phyloP scores from a whole-genome alignment of 139 green algal species.

The Chlorokybus atmophyticus region DNA sequence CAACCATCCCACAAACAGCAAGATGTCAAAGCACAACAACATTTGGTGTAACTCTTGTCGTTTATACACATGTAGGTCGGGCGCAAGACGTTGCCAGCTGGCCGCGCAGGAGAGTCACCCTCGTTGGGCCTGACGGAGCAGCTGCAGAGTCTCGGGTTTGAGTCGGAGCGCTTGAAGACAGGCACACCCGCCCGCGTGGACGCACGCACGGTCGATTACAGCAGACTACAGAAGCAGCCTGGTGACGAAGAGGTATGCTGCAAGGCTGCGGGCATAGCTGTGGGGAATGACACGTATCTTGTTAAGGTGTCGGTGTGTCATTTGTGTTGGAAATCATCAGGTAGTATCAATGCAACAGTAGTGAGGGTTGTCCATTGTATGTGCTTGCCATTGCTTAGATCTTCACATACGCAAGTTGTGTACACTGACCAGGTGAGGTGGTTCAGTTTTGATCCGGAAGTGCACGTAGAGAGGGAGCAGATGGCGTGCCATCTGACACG shows the following conservation, averaged over 20 bases:
- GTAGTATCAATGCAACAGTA: no score
- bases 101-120: conserved; percentile 75
- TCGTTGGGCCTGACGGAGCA: conserved; percentile 77
- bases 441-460: conserved; percentile 81
- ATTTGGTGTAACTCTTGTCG: no score
- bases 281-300: no score
- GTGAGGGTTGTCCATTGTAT: no score
- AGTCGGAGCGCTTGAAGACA: conserved; percentile 88
- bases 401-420: neutral
- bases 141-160: conserved; percentile 69
- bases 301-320: neutral
- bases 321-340: no score
- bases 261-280: no score
- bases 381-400: no score
- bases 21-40: no score
- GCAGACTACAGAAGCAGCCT: conserved; percentile 56
- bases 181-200: conserved; percentile 90
- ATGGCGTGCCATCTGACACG: conserved; percentile 83
- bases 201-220: conserved; percentile 66
- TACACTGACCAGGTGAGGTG: conserved; percentile 55
- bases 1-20: no score
- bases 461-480: conserved; percentile 57
- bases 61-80: no score
- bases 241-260: conserved; percentile 37
- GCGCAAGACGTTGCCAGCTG: conserved; percentile 61